These are phyloP conservation scores for Carpinus fangiana DNA, from an alignment of 306 rosid genomes.

Conservation along the genomic window DNA sequence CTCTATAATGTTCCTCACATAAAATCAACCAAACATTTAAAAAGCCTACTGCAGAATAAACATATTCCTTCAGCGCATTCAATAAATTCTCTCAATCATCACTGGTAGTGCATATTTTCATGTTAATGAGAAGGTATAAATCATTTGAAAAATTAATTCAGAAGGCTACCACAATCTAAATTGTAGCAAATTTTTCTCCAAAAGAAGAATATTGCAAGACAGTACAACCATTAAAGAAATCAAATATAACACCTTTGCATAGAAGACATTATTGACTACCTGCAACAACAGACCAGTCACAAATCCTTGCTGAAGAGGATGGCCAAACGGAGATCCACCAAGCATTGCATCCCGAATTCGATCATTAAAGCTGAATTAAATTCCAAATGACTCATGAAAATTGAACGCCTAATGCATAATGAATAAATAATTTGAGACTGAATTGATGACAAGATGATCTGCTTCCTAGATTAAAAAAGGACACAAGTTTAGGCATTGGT, in stretches of 20 bases:
- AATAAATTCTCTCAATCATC: background rate
- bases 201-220: conserved; percentile 1
- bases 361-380: conserved; percentile 73
- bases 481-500: conserved; percentile 13
- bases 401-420: conserved; percentile 18
- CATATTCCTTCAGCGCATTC: background rate
- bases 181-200: background rate
- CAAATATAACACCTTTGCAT: conserved; percentile 12
- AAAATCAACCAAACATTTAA: background rate
- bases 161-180: background rate
- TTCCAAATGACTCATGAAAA: conserved; percentile 26
- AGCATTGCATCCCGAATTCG: conserved; percentile 91
- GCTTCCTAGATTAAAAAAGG: conserved; percentile 10
- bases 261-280: conserved; percentile 38
- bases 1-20: background rate
- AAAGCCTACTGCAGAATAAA: background rate
- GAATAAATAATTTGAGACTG: background rate
- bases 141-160: background rate
- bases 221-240: conserved; percentile 1
- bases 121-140: background rate
- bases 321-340: conserved; percentile 98
- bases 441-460: background rate
- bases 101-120: background rate
- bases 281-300: conserved; percentile 76
- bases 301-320: conserved; percentile 98